Conservation (phyloP, 768 basidiomycete genomes). For the Cystoderma amianthinum region DNA sequence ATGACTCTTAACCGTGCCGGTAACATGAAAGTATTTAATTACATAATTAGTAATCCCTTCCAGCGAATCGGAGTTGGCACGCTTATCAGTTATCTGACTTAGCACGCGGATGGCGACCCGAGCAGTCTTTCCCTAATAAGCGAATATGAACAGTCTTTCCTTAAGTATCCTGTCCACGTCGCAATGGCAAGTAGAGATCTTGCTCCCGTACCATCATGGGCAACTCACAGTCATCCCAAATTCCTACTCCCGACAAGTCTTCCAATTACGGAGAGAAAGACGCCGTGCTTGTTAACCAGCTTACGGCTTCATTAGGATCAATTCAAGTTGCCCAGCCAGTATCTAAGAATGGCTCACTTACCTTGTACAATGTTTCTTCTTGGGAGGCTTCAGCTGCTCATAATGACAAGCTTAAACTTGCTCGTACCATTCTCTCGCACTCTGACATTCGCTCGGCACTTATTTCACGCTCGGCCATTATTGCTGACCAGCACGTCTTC, state of each 20-base stretch:
- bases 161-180: no score
- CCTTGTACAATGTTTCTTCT: slow-evolving; percentile 45
- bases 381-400: slow-evolving; percentile 58
- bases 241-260: slow-evolving; percentile 15
- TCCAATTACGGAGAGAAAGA: slow-evolving; percentile 10
- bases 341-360: slow-evolving; percentile 57
- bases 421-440: slow-evolving; percentile 72
- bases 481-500: slow-evolving; percentile 74
- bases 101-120: no score
- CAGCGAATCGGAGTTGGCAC: no score
- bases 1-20: no score
- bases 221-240: slow-evolving; percentile 21
- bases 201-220: no score
- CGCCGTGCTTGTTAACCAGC: slow-evolving; percentile 9
- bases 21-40: no score
- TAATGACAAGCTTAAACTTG: slow-evolving; percentile 60
- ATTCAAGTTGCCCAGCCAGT: slow-evolving; percentile 28
- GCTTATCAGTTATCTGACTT: no score
- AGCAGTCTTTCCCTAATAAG: no score
- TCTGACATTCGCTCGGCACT: slow-evolving; percentile 58
- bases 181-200: no score
- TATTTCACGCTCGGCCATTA: slow-evolving; percentile 50
- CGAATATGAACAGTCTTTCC: no score
- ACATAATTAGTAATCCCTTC: no score
- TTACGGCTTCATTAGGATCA: slow-evolving; percentile 20